Evolutionary conservation across 2,329 filamentous ascomycete species (phyloP), one percentile per base, ranked within the genome.

Genomic region (Pseudogymnoascus verrucosus): DNA sequence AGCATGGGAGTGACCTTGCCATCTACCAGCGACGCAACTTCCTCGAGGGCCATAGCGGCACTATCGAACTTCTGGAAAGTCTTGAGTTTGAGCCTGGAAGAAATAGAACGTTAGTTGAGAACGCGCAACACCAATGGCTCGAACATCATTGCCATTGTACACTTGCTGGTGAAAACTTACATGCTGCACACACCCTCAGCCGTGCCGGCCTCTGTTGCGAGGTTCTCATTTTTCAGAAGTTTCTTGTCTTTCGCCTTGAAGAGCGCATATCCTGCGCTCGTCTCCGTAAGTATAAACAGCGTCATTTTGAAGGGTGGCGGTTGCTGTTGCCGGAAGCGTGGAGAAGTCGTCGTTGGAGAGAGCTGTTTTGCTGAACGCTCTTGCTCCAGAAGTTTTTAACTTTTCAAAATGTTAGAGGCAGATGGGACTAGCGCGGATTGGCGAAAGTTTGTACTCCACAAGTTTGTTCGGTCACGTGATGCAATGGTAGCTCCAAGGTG

Each of bases 191-290:
- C 85, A 72, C 90, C 90, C 77, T 97, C 92, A 37, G 91, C 87
- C 65, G 89, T 89, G 69, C 87, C 84, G 66, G 92, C 83, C 76
- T 95, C 87, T 67, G 86, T 82, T 62, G 85, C 83, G 67, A 96
- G 78, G 74, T 93, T 87, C 78, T 93, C 89, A 73, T 89, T 88
- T 78, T 96, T 95, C 69, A 99, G 83, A 65, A 98, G 85, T 83
- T 98, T 98, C 86, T 97, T 98, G 84, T 98, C 93, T 77, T 93
- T 91, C 72, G 93, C 90, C 84, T 99, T 98, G 82, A 99, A 92
- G 77, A 99, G 86, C 78, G 93, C 95, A 82, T 98, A 98, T 77
- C 95, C 96, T 77, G 93, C 93, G 78, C 90, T 91, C 77, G 93
- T 97, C 80, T 97, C 93, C 74, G 89, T 89, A 72, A 97, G 87